Percentiles rank a stretch among this genome's conserved stretches.
Evolutionary conservation across 1,139 yeast genomes (phyloP).

Genomic region (Yamadazyma mexicana): DNA sequence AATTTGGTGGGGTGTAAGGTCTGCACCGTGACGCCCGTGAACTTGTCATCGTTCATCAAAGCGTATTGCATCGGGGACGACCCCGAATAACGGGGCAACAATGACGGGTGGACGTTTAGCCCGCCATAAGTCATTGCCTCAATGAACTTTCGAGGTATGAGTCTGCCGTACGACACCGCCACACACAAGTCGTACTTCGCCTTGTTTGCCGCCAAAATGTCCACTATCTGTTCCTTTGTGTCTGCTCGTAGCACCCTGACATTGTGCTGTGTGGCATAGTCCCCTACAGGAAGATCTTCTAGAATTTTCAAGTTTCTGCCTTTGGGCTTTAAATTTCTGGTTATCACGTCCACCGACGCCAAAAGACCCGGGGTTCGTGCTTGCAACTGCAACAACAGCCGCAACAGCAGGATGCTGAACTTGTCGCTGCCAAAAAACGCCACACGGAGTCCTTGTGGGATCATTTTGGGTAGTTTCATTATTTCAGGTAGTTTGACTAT

Average conservation of each 20-base stretch:
- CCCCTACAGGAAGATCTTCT: slow-evolving; percentile 58
- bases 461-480: no score
- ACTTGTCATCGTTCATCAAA: slow-evolving; percentile 57
- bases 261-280: slow-evolving; percentile 31
- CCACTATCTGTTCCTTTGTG: slow-evolving; percentile 49
- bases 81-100: slow-evolving; percentile 81
- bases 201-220: slow-evolving; percentile 17
- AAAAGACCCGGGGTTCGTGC: slow-evolving; percentile 24
- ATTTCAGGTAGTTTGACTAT: no score
- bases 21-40: slow-evolving; percentile 87
- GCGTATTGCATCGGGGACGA: slow-evolving; percentile 90
- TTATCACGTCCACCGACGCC: slow-evolving; percentile 55
- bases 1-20: slow-evolving; percentile 85
- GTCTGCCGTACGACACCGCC: slow-evolving; percentile 86
- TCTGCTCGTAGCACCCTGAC: slow-evolving; percentile 61
- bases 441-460: slow-evolving; percentile 20
- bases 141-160: slow-evolving; percentile 68
- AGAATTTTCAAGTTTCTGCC: slow-evolving; percentile 59
- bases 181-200: slow-evolving; percentile 69
- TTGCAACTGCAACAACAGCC: slow-evolving; percentile 37
- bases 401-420: slow-evolving; percentile 65
- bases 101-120: slow-evolving; percentile 88
- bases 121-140: slow-evolving; percentile 59
- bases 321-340: slow-evolving; percentile 66
- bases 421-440: slow-evolving; percentile 83